Evolutionary conservation across 352 stramenopile species (phyloP).

Genomic region (Elongisporangium anandrum): DNA sequence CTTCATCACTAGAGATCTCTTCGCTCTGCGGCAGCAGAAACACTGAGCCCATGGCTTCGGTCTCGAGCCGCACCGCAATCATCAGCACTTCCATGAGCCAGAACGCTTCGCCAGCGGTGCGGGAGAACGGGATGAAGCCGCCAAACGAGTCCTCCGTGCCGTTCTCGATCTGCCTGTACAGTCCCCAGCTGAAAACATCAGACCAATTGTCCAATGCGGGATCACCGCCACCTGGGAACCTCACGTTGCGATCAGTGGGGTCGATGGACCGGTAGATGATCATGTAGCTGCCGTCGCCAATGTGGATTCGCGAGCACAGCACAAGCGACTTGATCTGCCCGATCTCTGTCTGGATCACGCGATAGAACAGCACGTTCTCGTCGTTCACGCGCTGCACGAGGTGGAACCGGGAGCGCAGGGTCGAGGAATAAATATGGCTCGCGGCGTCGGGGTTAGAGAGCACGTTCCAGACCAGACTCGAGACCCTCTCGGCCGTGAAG

Average conservation of each 20-base stretch:
- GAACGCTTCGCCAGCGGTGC: conserved; percentile 36
- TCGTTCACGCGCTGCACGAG: conserved; percentile 50
- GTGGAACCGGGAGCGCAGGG: conserved; percentile 42
- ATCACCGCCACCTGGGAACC: conserved; percentile 13
- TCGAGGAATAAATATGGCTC: conserved; percentile 62
- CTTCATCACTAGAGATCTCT: conserved; percentile 1
- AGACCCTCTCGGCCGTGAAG: conserved; percentile 29
- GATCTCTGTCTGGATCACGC: conserved; percentile 44
- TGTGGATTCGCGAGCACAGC: conserved; percentile 47
- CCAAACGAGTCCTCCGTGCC: conserved; percentile 53
- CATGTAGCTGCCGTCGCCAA: conserved; percentile 48
- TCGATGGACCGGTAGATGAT: conserved; percentile 62
- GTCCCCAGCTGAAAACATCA: conserved; percentile 61
- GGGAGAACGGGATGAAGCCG: conserved; percentile 40
- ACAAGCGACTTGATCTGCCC: conserved; percentile 48
- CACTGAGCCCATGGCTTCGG: conserved; percentile 44
- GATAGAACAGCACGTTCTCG: conserved; percentile 60
- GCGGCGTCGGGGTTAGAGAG: conserved; percentile 47
- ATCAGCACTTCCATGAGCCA: conserved; percentile 70
- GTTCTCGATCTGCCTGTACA: conserved; percentile 19
- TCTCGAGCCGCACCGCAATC: conserved; percentile 64
- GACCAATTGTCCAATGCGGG: conserved; percentile 33
- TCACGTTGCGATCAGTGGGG: conserved; percentile 16
- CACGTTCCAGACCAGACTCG: conserved; percentile 48
- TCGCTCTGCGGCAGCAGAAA: conserved; percentile 37